A percentile compares a stretch with the other conserved stretches of the same genome.
Conservation (phyloP, 768 basidiomycete species). For the Leccinellum albellum region DNA sequence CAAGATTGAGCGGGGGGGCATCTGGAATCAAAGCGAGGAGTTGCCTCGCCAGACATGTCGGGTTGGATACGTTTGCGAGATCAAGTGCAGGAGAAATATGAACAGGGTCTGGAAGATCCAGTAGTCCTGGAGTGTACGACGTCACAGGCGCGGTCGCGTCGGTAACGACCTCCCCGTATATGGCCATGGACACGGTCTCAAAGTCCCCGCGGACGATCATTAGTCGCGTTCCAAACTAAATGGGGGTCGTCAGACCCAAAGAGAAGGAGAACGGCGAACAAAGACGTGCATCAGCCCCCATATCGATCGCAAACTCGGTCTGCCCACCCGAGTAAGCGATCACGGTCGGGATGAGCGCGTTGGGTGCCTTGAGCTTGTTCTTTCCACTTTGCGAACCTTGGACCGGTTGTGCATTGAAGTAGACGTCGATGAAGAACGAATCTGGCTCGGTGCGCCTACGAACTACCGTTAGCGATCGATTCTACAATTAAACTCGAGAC, state of each 20-base stretch:
- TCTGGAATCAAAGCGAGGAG: slow-evolving; percentile 60
- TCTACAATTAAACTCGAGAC: slow-evolving; percentile 19
- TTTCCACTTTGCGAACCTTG: slow-evolving; percentile 41
- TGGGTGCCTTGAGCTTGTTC: slow-evolving; percentile 60
- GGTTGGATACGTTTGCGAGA: slow-evolving; percentile 56
- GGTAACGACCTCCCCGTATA: slow-evolving; percentile 51
- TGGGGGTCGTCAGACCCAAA: slow-evolving; percentile 2
- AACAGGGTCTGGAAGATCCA: slow-evolving; percentile 33
- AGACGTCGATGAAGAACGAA: slow-evolving; percentile 70
- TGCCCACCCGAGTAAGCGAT: slow-evolving; percentile 70
- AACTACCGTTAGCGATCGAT: background rate
- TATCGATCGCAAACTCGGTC: slow-evolving; percentile 63
- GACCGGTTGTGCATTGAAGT: slow-evolving; percentile 66
- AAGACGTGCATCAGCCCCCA: slow-evolving; percentile 60
- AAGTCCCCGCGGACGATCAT: slow-evolving; percentile 82
- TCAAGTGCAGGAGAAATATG: slow-evolving; percentile 54
- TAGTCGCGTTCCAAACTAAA: slow-evolving; percentile 67
- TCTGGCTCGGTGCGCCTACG: slow-evolving; percentile 65
- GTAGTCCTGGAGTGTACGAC: slow-evolving; percentile 40
- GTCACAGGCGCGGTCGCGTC: slow-evolving; percentile 37
- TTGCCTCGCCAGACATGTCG: slow-evolving; percentile 56
- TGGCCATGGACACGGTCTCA: slow-evolving; percentile 48
- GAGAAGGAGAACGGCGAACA: background rate
- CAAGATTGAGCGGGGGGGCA: slow-evolving; percentile 58
- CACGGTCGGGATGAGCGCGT: slow-evolving; percentile 67